Evolutionary conservation across 2,329 filamentous ascomycete genomes (phyloP).

Genomic region (Colletotrichum trifolii): DNA sequence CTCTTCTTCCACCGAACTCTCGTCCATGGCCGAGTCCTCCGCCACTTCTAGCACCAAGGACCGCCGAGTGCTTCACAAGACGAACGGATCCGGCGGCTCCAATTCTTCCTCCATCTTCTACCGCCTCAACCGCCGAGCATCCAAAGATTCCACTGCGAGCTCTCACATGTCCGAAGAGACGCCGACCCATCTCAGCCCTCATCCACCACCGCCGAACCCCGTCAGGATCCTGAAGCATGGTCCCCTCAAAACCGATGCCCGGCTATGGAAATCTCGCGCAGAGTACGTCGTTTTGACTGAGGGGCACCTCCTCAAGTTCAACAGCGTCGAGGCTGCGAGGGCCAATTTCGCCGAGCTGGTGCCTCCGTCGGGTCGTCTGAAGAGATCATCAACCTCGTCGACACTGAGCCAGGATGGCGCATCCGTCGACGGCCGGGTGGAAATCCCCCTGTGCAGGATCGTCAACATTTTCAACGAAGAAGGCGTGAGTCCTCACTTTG

Average conservation of each 20-base stretch:
- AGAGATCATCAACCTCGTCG: slow-evolving; percentile 41
- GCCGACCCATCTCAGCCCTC: slow-evolving; percentile 30
- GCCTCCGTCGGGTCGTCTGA: slow-evolving; percentile 37
- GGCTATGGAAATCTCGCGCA: slow-evolving; percentile 59
- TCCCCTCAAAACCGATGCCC: slow-evolving; percentile 60
- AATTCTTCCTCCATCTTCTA: slow-evolving; percentile 51
- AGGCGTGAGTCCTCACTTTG: slow-evolving; percentile 59
- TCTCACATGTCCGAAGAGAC: slow-evolving; percentile 38
- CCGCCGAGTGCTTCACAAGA: slow-evolving; percentile 47
- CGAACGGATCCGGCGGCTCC: slow-evolving; percentile 39
- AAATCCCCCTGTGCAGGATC: slow-evolving; percentile 61
- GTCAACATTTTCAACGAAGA: slow-evolving; percentile 65
- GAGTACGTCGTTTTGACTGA: slow-evolving; percentile 65
- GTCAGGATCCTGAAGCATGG: slow-evolving; percentile 58
- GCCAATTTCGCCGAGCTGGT: slow-evolving; percentile 59
- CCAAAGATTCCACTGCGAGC: slow-evolving; percentile 48
- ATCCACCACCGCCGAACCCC: slow-evolving; percentile 45
- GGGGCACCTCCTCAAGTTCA: slow-evolving; percentile 62
- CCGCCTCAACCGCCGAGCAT: slow-evolving; percentile 53
- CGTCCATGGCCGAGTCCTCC: slow-evolving; percentile 21
- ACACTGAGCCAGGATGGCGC: slow-evolving; percentile 43
- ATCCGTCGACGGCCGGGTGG: slow-evolving; percentile 52
- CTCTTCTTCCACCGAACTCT: slow-evolving; percentile 33
- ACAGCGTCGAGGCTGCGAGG: slow-evolving; percentile 58
- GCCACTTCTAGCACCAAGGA: slow-evolving; percentile 13